Base-by-base conservation (phyloP, 2,329 filamentous ascomycete species). In the Pestalotiopsis sp. region DNA sequence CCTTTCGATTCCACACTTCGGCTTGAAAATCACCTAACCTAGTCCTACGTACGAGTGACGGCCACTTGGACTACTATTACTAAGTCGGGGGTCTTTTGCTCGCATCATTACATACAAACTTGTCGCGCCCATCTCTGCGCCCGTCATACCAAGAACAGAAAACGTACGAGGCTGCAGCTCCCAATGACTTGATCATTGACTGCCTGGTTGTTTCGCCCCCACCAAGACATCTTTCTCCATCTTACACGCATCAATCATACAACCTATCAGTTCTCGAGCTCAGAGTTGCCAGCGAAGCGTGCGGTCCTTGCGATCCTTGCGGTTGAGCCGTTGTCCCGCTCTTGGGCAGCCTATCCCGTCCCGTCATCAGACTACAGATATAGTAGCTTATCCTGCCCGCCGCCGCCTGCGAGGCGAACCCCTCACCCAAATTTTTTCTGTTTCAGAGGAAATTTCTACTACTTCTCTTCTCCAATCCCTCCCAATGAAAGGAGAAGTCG, bases 161-260 rank as follows among this genome's bases (percentile, higher is more conserved):
- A 20, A 62, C 12, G 49, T n/a, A 11, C 57, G 57, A 59, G 27
- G 38, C 20, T 14, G 39, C 11, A 45, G 12, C 38, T 64, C 12
- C 38, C 39, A 23, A 52, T 52, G 61, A 45, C 41, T 45, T 25
- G 20, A 64, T 49, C 12, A 25, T 49, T 39, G 59, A 52, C 61
- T 39, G 31, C 36, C 60, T 66, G 25, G 12, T 57, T 36, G 31
- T 66, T 57, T 66, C 64, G 64, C 64, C 64, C 64, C 64, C 64
- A 66, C 31, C 59, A 23, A 38, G n/a, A 27, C 13, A 20, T 25
- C 17, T 20, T 57, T 23, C 31, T 58, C 12, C 49, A 36, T 23
- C 45, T 56, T 49, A 20, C 52, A 38, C 64, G 49, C 25, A 56
- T 66, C 45, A 52, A 20, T n/a, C 45, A 63, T 63, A 56, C 52